Conservation (phyloP, 306 rosid species). For the Acacia confusa region DNA sequence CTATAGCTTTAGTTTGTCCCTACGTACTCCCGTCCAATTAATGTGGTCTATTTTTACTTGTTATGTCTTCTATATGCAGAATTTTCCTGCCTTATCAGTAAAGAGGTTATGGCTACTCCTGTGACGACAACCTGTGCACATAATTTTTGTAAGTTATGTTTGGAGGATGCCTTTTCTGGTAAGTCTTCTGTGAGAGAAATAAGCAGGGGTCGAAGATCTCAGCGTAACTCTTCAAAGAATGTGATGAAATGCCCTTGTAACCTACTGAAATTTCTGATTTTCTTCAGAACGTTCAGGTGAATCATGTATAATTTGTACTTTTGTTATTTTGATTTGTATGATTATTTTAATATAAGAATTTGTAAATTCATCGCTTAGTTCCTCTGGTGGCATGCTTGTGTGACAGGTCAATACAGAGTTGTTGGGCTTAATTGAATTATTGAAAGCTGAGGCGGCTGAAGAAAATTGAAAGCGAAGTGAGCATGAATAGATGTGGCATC, state of each 20-base stretch:
- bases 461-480: conserved; percentile 41
- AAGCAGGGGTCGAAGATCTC: conserved; percentile 47
- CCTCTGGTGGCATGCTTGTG: conserved; percentile 25
- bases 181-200: conserved; percentile 48
- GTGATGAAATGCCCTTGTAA: conserved; percentile 62
- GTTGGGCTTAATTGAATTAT: conserved; percentile 54
- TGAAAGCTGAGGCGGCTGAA: conserved; percentile 29
- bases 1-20: not conserved
- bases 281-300: conserved; percentile 65
- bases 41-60: not conserved
- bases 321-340: not conserved
- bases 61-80: conserved; percentile 36
- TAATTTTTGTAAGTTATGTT: conserved; percentile 53
- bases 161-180: conserved; percentile 48
- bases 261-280: conserved; percentile 59
- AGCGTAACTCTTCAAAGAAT: conserved; percentile 51
- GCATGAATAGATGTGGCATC: not conserved
- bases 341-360: not conserved
- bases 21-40: conserved; percentile 8
- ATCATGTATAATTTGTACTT: not conserved
- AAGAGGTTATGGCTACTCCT: conserved; percentile 49
- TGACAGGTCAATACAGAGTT: conserved; percentile 64
- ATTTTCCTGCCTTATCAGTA: conserved; percentile 49
- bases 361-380: not conserved
- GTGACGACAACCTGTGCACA: conserved; percentile 55